A percentile compares a stretch with the other conserved stretches of the same genome.
Evolutionary conservation across 352 stramenopile genomes (phyloP).

Genomic region (Phytophthora sojae): DNA sequence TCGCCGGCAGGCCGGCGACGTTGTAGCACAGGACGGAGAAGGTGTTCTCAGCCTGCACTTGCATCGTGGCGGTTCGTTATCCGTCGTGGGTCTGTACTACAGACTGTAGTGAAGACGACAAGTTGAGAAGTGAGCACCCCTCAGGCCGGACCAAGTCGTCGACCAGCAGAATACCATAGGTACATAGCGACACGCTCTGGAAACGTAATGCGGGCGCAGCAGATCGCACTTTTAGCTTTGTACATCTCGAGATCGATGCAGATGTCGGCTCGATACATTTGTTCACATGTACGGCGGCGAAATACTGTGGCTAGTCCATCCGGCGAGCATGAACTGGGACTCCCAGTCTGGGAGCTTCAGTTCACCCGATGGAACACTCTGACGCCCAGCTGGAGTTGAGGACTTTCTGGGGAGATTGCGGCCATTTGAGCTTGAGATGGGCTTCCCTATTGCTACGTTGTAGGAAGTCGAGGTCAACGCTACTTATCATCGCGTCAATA

Average conservation of each 20-base stretch:
- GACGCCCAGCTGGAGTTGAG: background rate
- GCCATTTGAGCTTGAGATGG: background rate
- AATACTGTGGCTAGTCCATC: background rate
- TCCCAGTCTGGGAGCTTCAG: too few species aligned
- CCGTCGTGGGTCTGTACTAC: background rate
- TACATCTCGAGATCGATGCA: constrained; percentile 2
- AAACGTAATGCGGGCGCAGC: constrained; percentile 1
- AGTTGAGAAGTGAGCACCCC: constrained; percentile 21
- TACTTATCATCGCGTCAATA: too few species aligned
- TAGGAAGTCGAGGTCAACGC: too few species aligned
- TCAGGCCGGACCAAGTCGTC: background rate
- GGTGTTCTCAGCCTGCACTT: constrained; percentile 38
- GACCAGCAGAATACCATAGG: background rate
- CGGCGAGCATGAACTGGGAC: background rate
- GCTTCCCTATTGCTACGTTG: too few species aligned
- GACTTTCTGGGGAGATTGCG: background rate
- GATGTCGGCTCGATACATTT: constrained; percentile 1
- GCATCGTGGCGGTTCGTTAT: constrained; percentile 14
- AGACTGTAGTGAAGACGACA: constrained; percentile 22
- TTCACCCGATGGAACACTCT: background rate
- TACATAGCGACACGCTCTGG: background rate
- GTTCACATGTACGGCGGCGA: background rate
- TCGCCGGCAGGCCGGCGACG: constrained; percentile 49
- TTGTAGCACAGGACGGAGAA: constrained; percentile 61
- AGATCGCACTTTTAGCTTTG: constrained; percentile 29